Evolutionary conservation across 805 yeast genomes (phyloP), one percentile per base, ranked within the genome.

Genomic region (Pichia eremophila): DNA sequence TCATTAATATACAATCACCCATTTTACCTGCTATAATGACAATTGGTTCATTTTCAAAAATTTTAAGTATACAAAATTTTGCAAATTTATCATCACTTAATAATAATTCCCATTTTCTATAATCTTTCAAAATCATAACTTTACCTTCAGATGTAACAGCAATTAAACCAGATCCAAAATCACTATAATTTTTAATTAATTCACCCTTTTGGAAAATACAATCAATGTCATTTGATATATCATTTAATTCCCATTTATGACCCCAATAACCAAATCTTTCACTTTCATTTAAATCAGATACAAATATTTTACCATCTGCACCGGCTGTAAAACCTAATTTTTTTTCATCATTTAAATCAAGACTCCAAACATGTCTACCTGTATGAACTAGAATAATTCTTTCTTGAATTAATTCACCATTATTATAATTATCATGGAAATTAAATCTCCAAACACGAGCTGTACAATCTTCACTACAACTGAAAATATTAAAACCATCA

Each of bases 301-400:
- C 54, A 52, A 85, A 73, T 2, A 90, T 64, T 54, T 85, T 77
- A 0, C 97, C 97, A 65, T 93, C 99, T 38, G 95, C 95, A 36
- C 99, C 99, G 39, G 96, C 93, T 12, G 96, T 85, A 2, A 80
- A 89, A 8, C 83, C 80, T 3, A 82, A 54, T 44, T 69, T 61
- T 19, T 67, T 58, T 0, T 60, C 56, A 32, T 69, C 71, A 40
- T 73, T 71, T 0, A 79, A 71, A 54, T 79, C 85, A 2, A 83
- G 76, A 25, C 87, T 78, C 99, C 98, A 93, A 1, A 85, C 76
- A 58, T 86, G 91, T 61, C 93, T 83, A 4, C 95, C 96, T 34
- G 77, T 71, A 60, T 90, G 97, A 22, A 83, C 78, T 45, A 84
- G 86, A 54, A 76, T 74, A 2, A 79, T 68, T 35, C 70, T 71